Percentiles rank a stretch among this genome's conserved stretches.
Conservation (phyloP, 2,329 filamentous ascomycete genomes). For the Macrophomina pseudophaseolina region DNA sequence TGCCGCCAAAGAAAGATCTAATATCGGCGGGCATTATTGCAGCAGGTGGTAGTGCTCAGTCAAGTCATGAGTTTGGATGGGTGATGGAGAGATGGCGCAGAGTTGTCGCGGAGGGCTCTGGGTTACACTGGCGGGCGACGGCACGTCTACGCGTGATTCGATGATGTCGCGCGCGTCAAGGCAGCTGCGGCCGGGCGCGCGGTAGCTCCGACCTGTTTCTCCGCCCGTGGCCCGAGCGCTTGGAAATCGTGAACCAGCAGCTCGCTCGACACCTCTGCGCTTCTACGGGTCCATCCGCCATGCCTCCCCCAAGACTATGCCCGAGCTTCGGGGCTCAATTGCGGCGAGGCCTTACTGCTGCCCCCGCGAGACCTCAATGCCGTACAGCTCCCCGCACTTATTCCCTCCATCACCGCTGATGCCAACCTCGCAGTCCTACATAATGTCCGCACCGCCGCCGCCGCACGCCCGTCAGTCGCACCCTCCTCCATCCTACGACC, state of each 20-base stretch:
- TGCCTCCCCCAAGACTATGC: slow-evolving; percentile 48
- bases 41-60: neutral
- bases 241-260: slow-evolving; percentile 22
- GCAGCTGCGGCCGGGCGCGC: slow-evolving; percentile 3
- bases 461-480: slow-evolving; percentile 32
- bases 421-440: slow-evolving; percentile 16
- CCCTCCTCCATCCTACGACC: slow-evolving; percentile 30
- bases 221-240: slow-evolving; percentile 16
- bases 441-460: slow-evolving; percentile 29
- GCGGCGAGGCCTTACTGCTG: slow-evolving; percentile 31
- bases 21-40: slow-evolving; percentile 79
- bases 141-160: slow-evolving; percentile 23
- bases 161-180: slow-evolving; percentile 25
- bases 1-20: slow-evolving; percentile 85
- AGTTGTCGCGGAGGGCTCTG: neutral
- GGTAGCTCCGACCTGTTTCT: slow-evolving; percentile 22
- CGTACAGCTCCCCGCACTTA: neutral
- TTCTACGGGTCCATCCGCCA: slow-evolving; percentile 34
- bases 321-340: slow-evolving; percentile 42
- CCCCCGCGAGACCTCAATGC: slow-evolving; percentile 29
- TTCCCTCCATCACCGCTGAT: neutral
- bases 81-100: neutral
- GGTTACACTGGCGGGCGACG: neutral
- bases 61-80: slow-evolving; percentile 2
- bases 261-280: slow-evolving; percentile 30